These are phyloP conservation scores for Teratosphaeria pseudoeucalypti DNA, from an alignment of 2,329 filamentous ascomycete genomes.

Conservation along the genomic window DNA sequence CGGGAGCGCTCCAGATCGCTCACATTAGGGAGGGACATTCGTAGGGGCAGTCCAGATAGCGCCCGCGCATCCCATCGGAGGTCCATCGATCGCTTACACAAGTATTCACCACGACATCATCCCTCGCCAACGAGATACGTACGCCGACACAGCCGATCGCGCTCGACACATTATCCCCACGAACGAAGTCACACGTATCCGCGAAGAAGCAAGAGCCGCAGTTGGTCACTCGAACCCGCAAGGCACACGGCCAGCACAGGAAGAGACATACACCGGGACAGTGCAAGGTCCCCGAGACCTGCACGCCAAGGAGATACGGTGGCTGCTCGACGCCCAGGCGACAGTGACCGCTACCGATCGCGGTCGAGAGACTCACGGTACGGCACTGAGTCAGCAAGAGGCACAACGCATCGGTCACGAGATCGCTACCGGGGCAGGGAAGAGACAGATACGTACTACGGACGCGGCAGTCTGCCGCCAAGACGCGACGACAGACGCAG, in stretches of 20 bases:
- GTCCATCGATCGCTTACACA: not conserved
- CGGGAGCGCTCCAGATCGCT: constrained; percentile 2
- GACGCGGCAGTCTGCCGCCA: not conserved
- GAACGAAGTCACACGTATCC: constrained; percentile 17
- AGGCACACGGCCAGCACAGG: constrained; percentile 7
- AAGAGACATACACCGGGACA: constrained; percentile 2
- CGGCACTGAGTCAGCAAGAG: constrained; percentile 21
- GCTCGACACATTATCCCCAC: constrained; percentile 7
- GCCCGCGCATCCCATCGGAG: not conserved
- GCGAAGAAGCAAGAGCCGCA: constrained; percentile 24
- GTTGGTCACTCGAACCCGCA: not conserved
- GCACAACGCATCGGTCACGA: constrained; percentile 24
- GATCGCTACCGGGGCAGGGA: constrained; percentile 11
- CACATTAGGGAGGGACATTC: not conserved
- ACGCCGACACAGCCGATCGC: constrained; percentile 10
- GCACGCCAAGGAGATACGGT: constrained; percentile 12
- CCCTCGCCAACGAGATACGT: constrained; percentile 15
- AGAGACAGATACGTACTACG: constrained; percentile 1
- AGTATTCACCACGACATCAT: not conserved
- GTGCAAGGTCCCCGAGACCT: constrained; percentile 24
- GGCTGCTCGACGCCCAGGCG: constrained; percentile 17
- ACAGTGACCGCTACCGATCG: constrained; percentile 26
- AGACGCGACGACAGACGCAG: constrained; percentile 1
- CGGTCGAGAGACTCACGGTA: constrained; percentile 31
- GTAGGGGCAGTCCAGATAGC: not conserved